These are phyloP conservation scores for Cladosporium austrohemisphaericum DNA, from an alignment of 2,329 filamentous ascomycete species.

Conservation along the genomic window DNA sequence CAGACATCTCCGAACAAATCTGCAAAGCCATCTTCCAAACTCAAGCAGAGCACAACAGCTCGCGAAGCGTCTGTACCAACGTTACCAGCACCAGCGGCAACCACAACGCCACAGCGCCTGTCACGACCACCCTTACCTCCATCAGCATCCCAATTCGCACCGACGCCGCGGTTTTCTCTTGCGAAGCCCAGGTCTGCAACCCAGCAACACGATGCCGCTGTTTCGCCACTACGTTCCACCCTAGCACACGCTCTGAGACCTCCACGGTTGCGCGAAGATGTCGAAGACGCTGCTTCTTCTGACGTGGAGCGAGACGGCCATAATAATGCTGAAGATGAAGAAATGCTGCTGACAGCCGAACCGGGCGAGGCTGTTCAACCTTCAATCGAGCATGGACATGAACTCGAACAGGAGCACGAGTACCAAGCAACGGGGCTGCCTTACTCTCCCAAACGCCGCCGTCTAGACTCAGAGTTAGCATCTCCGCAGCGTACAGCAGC, in stretches of 20 bases:
- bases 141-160: constrained; percentile 24
- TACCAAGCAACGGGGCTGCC: constrained; percentile 19
- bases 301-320: constrained; percentile 7
- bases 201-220: neutral
- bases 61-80: constrained; percentile 3
- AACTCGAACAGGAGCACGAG: neutral
- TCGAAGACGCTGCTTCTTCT: constrained; percentile 22
- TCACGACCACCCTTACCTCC: neutral
- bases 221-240: constrained; percentile 16
- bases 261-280: constrained; percentile 22
- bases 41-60: constrained; percentile 15
- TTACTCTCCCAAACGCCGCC: constrained; percentile 30
- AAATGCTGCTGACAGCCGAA: constrained; percentile 26
- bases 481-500: constrained; percentile 12
- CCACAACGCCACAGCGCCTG: neutral
- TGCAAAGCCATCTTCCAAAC: constrained; percentile 16
- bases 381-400: constrained; percentile 19
- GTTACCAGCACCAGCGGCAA: constrained; percentile 8
- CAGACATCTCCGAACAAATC: constrained; percentile 19
- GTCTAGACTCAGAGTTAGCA: constrained; percentile 18
- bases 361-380: neutral
- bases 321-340: constrained; percentile 19
- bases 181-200: constrained; percentile 12
- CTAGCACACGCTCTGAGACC: constrained; percentile 20
- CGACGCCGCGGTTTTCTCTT: constrained; percentile 25